Evolutionary conservation across 768 basidiomycete genomes (phyloP), one percentile per base, ranked within the genome.

Genomic region (Tephrocybe sp.): DNA sequence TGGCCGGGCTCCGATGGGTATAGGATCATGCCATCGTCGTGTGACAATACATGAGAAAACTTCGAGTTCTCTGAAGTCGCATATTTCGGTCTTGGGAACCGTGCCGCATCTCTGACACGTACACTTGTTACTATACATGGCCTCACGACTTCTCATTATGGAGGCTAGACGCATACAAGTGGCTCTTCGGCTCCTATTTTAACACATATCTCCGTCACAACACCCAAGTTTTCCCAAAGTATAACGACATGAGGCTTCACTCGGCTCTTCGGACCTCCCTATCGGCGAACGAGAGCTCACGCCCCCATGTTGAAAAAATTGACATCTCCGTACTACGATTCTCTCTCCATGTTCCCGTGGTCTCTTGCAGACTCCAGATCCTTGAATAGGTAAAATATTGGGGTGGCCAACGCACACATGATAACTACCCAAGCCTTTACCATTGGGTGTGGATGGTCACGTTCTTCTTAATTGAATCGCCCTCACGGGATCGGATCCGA

Each of bases 241-340:
- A 42, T n/a, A 27, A 10, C 16, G 3, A 7, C 48, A 29, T 49
- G 48, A 37, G 48, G 24, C 42, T 18, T 43, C 16, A 24, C 12
- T 38, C 48, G 48, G 48, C n/a, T 18, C 42, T 40, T 51, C 49
- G 44, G 44, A 40, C 25, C 49, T 38, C 34, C 7, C 47, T 34
- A 42, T 16, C 33, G 31, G 22, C 23, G 27, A 42, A 10, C 18
- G 37, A 18, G 25, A 18, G 36, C 29, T 21, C 16, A n/a, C 24
- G 11, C 11, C 13, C n/a, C 27, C 41, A 34, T 34, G 33, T n/a
- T 15, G 33, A 34, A 34, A 6, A 34, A 34, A 9, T 12, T 42
- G 23, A 37, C 40, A 38, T 11, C 16, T 12, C 15, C 25, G 23
- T 9, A 21, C 24, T 16, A 13, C 19, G 49, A 40, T 5, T 27